Base-by-base conservation (phyloP, 257 asterid genomes). In the Gentiana macrophylla region DNA sequence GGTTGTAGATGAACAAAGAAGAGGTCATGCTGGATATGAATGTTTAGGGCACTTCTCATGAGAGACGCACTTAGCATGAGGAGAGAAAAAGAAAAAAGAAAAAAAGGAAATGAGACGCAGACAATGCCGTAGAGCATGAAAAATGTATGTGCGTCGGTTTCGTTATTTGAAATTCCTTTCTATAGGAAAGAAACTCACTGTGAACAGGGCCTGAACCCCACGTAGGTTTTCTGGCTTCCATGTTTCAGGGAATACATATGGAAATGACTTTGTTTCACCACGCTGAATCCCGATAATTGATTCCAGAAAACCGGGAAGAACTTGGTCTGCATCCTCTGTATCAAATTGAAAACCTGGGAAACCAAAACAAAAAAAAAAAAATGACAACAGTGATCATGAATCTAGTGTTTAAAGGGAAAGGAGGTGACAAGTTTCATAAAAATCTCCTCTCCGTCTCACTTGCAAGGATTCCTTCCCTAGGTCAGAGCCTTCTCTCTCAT, bases 161-260 rank as follows among this genome's bases (percentile, higher is more conserved):
- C 45, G 45, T 11, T 10, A 48, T 59, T 11, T 36, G 32, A 1
- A 1, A 48, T 13, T 12, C 37, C 38, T 41, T 56, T 10, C 0
- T 8, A 1, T 32, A 36, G 32, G 49, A 60, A 50, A 53, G 44
- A 52, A 60, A 80, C 89, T 78, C 68, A 90, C 97, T 2, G 89
- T 84, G 69, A 90, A 90, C 62, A 67, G 86, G 66, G 96, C 95
- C 8, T 73, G 69, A 70, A 91, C 86, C 60, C 97, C 97, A 10
- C 90, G 84, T 37, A 91, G 95, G 75, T 84, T 79, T 76, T 87
- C 95, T 77, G 84, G 90, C 66, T 77, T 77, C 92, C 94, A 91
- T 50, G 94, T 65, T 74, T 87, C 93, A 35, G 96, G 98, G 78
- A 87, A 91, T 54, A 75, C 90, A 64, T 72, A 80, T 4, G 89